Evolutionary conservation across 2,329 filamentous ascomycete genomes (phyloP).

Genomic region (Exophiala phaeomuriformis): DNA sequence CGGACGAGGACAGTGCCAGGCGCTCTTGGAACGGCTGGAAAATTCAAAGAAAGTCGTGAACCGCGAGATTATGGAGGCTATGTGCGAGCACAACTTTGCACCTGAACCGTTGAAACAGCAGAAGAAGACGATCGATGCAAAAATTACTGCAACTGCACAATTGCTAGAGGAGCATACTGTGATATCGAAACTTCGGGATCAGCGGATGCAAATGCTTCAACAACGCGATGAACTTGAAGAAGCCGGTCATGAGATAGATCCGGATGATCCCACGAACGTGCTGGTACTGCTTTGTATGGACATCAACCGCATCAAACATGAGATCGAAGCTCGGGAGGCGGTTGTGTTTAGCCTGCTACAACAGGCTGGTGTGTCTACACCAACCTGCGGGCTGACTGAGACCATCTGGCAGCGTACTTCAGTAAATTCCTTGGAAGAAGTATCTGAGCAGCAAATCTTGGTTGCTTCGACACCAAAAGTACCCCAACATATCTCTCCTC

Average conservation of each 20-base stretch:
- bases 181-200: conserved; percentile 10
- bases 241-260: conserved; percentile 16
- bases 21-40: conserved; percentile 21
- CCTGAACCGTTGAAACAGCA: conserved; percentile 17
- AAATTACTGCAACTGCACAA: conserved; percentile 33
- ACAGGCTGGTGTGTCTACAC: conserved; percentile 16
- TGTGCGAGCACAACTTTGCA: conserved; percentile 23
- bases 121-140: conserved; percentile 29
- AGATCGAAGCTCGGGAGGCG: conserved; percentile 17
- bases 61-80: conserved; percentile 22
- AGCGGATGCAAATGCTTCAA: conserved; percentile 22
- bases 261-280: conserved; percentile 16
- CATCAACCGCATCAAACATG: conserved; percentile 14
- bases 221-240: conserved; percentile 31
- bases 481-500: neutral
- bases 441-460: conserved; percentile 18
- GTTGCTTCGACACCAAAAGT: conserved; percentile 26
- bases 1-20: conserved; percentile 11
- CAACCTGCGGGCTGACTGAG: conserved; percentile 1
- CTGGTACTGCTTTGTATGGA: conserved; percentile 14
- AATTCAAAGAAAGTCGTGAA: conserved; percentile 15
- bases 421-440: neutral
- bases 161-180: conserved; percentile 30
- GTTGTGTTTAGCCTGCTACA: conserved; percentile 12
- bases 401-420: neutral